Evolutionary conservation across 768 basidiomycete species (phyloP).

Genomic region (Pilatotrama ljubarskyi): DNA sequence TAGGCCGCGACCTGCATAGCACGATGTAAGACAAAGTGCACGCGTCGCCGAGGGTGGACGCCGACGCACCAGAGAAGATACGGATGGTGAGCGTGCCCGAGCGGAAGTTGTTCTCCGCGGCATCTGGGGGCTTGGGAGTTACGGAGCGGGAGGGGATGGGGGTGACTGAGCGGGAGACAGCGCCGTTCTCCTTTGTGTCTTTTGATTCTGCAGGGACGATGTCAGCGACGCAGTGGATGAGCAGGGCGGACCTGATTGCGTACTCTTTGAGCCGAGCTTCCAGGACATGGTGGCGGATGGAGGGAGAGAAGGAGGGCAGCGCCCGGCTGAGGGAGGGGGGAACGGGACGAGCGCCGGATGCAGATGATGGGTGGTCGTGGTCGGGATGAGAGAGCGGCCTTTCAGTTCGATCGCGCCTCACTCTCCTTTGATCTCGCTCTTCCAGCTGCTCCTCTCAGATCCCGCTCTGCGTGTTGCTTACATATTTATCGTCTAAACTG

Average conservation of each 20-base stretch:
- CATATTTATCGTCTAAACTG: background rate
- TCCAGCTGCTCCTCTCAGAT: background rate
- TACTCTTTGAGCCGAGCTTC: conserved; percentile 34
- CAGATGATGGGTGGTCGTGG: background rate
- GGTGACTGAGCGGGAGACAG: conserved; percentile 75
- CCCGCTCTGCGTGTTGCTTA: background rate
- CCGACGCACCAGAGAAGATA: conserved; percentile 81
- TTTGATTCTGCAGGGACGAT: conserved; percentile 52
- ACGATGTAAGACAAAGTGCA: conserved; percentile 4
- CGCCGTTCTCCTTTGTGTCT: conserved; percentile 68
- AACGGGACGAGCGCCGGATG: conserved; percentile 6
- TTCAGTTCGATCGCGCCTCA: background rate
- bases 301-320: background rate
- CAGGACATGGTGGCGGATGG: conserved; percentile 24
- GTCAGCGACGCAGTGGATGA: background rate
- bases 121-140: conserved; percentile 57
- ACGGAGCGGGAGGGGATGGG: conserved; percentile 82
- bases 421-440: background rate
- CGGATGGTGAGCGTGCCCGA: conserved; percentile 94
- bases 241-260: background rate
- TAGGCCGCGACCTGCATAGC: conserved; percentile 69
- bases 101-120: conserved; percentile 53
- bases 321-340: background rate
- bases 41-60: background rate
- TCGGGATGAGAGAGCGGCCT: background rate